These are phyloP conservation scores for Cenchrus americanus DNA, from an alignment of 176 grass and related monocot genomes.

Conservation along the genomic window DNA sequence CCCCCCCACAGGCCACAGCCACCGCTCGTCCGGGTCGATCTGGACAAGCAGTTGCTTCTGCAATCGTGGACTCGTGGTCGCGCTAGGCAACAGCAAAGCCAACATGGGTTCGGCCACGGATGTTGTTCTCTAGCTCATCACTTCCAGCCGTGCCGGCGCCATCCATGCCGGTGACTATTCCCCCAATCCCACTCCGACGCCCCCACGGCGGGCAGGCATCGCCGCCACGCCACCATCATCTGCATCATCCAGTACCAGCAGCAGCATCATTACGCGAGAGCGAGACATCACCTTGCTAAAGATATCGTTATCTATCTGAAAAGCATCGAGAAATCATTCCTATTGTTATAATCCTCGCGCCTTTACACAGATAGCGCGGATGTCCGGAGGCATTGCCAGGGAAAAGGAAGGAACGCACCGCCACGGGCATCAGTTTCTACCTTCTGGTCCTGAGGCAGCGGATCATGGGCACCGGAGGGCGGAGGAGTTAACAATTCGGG, in stretches of 20 bases:
- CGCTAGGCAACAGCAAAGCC: background rate
- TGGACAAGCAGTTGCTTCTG: conserved; percentile 15
- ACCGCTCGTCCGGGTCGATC: conserved; percentile 19
- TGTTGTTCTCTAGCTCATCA: conserved; percentile 31
- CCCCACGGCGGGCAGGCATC: too few species aligned
- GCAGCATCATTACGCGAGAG: conserved; percentile 12
- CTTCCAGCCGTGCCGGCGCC: background rate
- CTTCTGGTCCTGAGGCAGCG: background rate
- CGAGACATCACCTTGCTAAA: background rate
- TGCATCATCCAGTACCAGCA: background rate
- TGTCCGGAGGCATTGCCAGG: background rate
- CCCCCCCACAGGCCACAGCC: background rate
- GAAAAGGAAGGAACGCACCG: background rate
- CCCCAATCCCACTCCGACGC: too few species aligned
- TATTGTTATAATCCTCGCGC: background rate
- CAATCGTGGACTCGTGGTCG: background rate
- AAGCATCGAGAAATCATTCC: background rate
- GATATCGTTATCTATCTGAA: background rate
- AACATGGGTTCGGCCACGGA: conserved; percentile 21
- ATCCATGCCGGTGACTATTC: background rate
- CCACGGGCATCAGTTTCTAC: conserved; percentile 18
- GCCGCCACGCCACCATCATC: conserved; percentile 3
- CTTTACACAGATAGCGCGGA: background rate
- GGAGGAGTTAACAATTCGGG: conserved; percentile 12
- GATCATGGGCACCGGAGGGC: background rate